Evolutionary conservation across 306 rosid species (phyloP).

Genomic region (Alnus glutinosa): DNA sequence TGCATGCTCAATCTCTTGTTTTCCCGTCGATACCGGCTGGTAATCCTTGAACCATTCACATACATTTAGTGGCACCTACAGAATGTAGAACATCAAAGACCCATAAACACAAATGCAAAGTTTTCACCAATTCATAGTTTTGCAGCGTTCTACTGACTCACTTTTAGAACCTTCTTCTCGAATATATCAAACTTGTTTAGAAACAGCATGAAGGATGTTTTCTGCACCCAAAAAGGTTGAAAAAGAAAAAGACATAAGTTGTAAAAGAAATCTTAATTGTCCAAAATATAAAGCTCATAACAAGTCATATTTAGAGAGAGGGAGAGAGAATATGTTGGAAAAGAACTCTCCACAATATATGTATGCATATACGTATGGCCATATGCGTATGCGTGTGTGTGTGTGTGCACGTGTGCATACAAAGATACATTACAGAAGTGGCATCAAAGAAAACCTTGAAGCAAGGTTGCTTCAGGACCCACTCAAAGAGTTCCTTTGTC

Average conservation of each 20-base stretch:
- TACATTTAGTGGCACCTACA: slow-evolving; percentile 84
- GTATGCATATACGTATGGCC: not conserved
- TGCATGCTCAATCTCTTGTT: slow-evolving; percentile 91
- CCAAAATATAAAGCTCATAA: slow-evolving; percentile 13
- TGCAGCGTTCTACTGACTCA: slow-evolving; percentile 34
- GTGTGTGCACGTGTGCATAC: no score
- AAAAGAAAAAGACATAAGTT: slow-evolving; percentile 23
- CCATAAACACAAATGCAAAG: slow-evolving; percentile 20
- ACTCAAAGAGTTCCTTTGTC: slow-evolving; percentile 92
- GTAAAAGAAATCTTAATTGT: not conserved
- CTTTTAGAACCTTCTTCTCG: slow-evolving; percentile 88
- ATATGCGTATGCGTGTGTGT: not conserved
- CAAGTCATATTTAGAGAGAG: slow-evolving; percentile 21
- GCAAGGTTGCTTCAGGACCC: slow-evolving; percentile 96
- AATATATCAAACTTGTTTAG: slow-evolving; percentile 95
- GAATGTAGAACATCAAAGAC: slow-evolving; percentile 32
- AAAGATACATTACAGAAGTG: not conserved
- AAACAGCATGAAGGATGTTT: slow-evolving; percentile 97
- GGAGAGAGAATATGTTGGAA: not conserved
- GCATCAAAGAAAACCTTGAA: slow-evolving; percentile 70
- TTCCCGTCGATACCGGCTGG: slow-evolving; percentile 88
- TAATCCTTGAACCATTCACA: slow-evolving; percentile 97
- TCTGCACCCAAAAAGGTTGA: slow-evolving; percentile 48
- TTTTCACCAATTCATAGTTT: slow-evolving; percentile 20
- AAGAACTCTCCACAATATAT: slow-evolving; percentile 3